Evolutionary conservation across 148 eudicot species (phyloP), one percentile per base, ranked within the genome.

Genomic region (Pharnaceum exiguum): DNA sequence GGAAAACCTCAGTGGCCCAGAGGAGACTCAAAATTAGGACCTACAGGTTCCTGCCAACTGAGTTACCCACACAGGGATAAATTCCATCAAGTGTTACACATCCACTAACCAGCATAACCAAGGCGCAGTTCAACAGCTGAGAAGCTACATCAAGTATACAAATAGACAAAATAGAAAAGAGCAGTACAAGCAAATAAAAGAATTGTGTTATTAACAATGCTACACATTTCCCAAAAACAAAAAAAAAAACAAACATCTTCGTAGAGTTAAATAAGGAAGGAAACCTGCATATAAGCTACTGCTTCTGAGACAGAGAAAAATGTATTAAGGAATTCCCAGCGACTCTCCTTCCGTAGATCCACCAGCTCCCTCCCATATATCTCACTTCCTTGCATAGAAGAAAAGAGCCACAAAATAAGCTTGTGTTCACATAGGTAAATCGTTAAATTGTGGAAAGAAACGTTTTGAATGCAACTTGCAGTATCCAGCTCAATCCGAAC

Each of bases 271-370:
- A 48, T 32, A 18, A 36, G 18, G 32, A 33, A 46, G 43, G 35
- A 46, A 76, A 91, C 98, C 96, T 87, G 98, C 96, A 91, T 87
- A 75, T 77, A 91, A 52, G 96, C 98, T 70, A 91, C 98, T 44
- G 96, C 98, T 79, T 91, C 98, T 33, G 98, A 91, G 61, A 91
- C 98, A 23, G 98, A 91, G 75, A 91, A 91, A 55, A 87, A 57
- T 21, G 98, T 91, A 71, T 87, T 91, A 46, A 91, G 98, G 71
- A 91, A 91, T 62, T 87, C 98, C 98, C 98, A 91, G 23, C 96
- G 75, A 78, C 66, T 79, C 74, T 87, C 96, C 60, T 87, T 82
- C 66, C 96, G 77, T 58, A 91, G 81, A 85, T 91, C 98, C 66
- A 91, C 94, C 60, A 91, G 82, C 70, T 91, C 98, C 74, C 96